Conservation (phyloP, 108 stramenopile genomes). For the Epithemia pelagica region DNA sequence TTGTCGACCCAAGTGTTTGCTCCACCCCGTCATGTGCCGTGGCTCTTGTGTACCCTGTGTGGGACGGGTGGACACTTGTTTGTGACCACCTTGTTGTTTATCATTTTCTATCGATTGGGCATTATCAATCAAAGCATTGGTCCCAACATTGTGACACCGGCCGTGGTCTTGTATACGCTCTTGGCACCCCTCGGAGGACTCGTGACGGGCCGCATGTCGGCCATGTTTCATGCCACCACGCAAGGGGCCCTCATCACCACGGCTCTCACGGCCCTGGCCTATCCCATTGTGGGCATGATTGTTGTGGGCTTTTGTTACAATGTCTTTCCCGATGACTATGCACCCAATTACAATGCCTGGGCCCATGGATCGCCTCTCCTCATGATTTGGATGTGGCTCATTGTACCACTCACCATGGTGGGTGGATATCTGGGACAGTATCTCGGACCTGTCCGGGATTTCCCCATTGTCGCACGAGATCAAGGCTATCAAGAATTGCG, state of each 20-base stretch:
- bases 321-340: background rate
- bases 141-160: constrained; percentile 1
- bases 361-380: background rate
- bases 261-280: background rate
- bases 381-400: background rate
- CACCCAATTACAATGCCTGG: background rate
- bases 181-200: background rate
- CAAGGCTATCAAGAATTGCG: constrained; percentile 5
- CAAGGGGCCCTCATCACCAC: background rate
- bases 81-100: background rate
- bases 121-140: constrained; percentile 6
- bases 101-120: constrained; percentile 5
- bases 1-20: background rate
- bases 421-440: background rate
- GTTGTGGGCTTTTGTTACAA: background rate
- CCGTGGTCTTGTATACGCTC: constrained; percentile 3
- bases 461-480: background rate
- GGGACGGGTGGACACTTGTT: constrained; percentile 3
- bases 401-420: constrained; percentile 4
- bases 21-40: background rate
- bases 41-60: constrained; percentile 5
- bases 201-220: background rate
- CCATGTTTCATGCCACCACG: background rate
- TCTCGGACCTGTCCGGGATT: background rate
- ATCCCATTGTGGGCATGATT: constrained; percentile 1